Evolutionary conservation across 2,329 filamentous ascomycete species (phyloP).

Genomic region (Colletotrichum chrysophilum): DNA sequence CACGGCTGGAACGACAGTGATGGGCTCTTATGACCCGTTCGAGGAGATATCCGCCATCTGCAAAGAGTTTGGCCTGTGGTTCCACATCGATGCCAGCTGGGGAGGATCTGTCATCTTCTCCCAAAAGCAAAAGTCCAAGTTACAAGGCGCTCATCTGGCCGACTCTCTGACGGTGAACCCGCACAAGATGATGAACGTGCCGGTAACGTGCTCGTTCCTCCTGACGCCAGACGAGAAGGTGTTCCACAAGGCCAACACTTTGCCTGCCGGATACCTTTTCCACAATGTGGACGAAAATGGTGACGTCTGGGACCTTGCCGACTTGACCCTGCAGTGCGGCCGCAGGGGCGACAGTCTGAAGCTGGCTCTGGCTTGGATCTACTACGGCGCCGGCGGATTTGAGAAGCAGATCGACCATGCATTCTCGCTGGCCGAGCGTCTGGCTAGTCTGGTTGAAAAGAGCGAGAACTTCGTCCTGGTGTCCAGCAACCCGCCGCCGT

Average conservation of each 20-base stretch:
- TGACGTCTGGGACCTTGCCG: conserved; percentile 87
- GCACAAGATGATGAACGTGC: conserved; percentile 96
- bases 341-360: conserved; percentile 86
- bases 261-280: conserved; percentile 87
- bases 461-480: conserved; percentile 72
- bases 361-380: conserved; percentile 86
- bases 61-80: conserved; percentile 76
- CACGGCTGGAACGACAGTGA: conserved; percentile 91
- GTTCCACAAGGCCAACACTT: conserved; percentile 85
- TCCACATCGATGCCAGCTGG: conserved; percentile 94
- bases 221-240: conserved; percentile 76
- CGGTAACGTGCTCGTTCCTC: conserved; percentile 89
- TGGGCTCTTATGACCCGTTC: conserved; percentile 88
- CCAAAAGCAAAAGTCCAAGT: conserved; percentile 62
- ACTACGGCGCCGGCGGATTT: conserved; percentile 82
- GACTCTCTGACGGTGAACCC: conserved; percentile 89
- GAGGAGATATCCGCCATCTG: conserved; percentile 73
- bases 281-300: conserved; percentile 58
- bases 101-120: conserved; percentile 86
- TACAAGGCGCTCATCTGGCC: conserved; percentile 75
- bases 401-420: conserved; percentile 72
- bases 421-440: conserved; percentile 72
- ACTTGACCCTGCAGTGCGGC: conserved; percentile 92
- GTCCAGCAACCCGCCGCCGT: conserved; percentile 79
- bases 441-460: conserved; percentile 64